Base-by-base conservation (phyloP, 2,329 filamentous ascomycete species). In the Aspergillus tubingensis region DNA sequence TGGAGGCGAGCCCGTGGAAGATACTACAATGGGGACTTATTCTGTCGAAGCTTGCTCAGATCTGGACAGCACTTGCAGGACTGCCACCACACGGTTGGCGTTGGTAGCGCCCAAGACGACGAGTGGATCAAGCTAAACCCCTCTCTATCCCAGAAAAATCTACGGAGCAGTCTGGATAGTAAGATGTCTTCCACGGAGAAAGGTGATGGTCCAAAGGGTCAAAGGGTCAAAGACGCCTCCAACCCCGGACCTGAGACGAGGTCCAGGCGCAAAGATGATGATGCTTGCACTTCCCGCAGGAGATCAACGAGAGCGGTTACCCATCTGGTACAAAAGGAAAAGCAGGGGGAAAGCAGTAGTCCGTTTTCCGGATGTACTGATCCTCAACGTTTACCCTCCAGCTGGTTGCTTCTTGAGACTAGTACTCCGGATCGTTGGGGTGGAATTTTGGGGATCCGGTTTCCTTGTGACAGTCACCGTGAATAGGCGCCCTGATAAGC, bases 71-170 rank as follows among this genome's bases (percentile, higher is more conserved):
- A 43, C 39, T 30, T 54, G 25, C 25, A 50, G 32, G 21, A n/a
- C 38, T 43, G 11, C 36, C 21, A 43, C 52, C 51, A 30, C n/a
- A 41, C 36, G 51, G 36, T 25, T 41, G 38, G 19, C 47, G 47
- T 50, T 32, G 15, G 32, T 50, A 49, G 57, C 62, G 66, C 66
- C 67, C 62, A 66, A 65, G 44, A 62, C 61, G 62, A 57, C 38
- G 23, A 54, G 60, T 61, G 65, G 65, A 62, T 62, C 61, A 59
- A 54, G 53, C 47, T 17, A 50, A 5, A 17, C n/a, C 30, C 30
- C 11, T 36, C 30, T 36, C 30, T 44, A 23, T 13, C 10, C 19
- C 17, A 13, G 19, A 23, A 44, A 23, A 8, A 44, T 44, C 2
- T 23, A 44, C 41, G 41, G 41, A 44, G 47, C 23, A 50, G 47